phyloP scores from a whole-genome alignment of 768 basidiomycete genomes.

The Solioccasus polychromus region DNA sequence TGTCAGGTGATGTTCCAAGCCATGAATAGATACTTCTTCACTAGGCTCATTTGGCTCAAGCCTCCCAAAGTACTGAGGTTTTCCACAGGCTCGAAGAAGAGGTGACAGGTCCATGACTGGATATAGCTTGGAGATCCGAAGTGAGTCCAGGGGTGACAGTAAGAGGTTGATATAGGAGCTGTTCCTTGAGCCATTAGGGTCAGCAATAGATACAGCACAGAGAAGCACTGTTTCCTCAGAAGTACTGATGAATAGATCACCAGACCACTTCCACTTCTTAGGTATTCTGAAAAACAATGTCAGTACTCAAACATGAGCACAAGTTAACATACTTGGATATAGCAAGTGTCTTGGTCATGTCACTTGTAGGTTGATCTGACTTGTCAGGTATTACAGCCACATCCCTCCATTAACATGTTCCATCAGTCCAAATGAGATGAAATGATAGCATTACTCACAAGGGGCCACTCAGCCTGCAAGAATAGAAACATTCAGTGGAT shows the following conservation, averaged over 20 bases:
- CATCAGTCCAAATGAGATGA: neutral
- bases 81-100: slow-evolving; percentile 49
- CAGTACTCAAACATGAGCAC: neutral
- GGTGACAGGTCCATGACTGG: slow-evolving; percentile 43
- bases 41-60: slow-evolving; percentile 39
- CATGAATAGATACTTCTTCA: slow-evolving; percentile 40
- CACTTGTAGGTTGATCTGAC: slow-evolving; percentile 2
- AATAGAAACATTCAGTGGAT: neutral
- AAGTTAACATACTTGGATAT: slow-evolving; percentile 26
- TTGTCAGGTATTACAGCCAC: slow-evolving; percentile 1
- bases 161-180: slow-evolving; percentile 51
- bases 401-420: slow-evolving; percentile 14
- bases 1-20: slow-evolving; percentile 45
- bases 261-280: slow-evolving; percentile 67
- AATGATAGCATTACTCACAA: slow-evolving; percentile 17
- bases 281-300: slow-evolving; percentile 41
- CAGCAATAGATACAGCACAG: slow-evolving; percentile 48
- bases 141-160: slow-evolving; percentile 38
- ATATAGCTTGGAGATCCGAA: slow-evolving; percentile 49
- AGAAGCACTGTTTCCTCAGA: slow-evolving; percentile 39
- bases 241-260: slow-evolving; percentile 45
- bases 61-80: slow-evolving; percentile 51
- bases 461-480: slow-evolving; percentile 21
- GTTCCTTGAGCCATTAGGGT: slow-evolving; percentile 39
- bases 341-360: slow-evolving; percentile 11